Evolutionary conservation across 106 monocot genomes (phyloP), one percentile per base, ranked within the genome.

Genomic region (Dendrobium chrysotoxum): DNA sequence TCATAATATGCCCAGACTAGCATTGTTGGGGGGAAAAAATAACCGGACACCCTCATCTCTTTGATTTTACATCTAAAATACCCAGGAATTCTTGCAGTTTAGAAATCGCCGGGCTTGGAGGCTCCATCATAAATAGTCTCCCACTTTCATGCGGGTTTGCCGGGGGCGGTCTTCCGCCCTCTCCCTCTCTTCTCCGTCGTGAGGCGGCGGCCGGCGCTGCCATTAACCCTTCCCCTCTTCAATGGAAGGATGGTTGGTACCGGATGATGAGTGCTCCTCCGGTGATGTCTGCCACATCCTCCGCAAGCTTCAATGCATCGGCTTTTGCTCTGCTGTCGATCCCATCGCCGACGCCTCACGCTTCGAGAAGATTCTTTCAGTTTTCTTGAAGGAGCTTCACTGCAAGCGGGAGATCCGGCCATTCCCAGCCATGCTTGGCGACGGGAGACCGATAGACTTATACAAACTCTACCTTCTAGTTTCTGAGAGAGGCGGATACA

Each of bases 301-400:
- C 67, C 79, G 80, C 72, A 90, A 80, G 78, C 85, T 95, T 85
- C 88, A 90, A 28, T 80, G 67, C 64, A 41, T 90, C 41, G 88
- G 90, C 16, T 90, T 82, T 77, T 95, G 90, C 78, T 41, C 54
- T 12, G 85, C 88, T 88, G 82, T 90, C 26, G 78, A 83, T 18
- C 30, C 40, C 17, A 54, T 74, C 82, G 5, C 21, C 38, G 44
- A 35, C 10, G 64, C 65, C 64, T 47, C 61, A 0, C 28, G 82
- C 58, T 95, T 92, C 77, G 81, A 86, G 58, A 82, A 79, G 38
- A 79, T 92, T 38, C 86, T 92, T 25, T 76, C 83, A 8, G 75
- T 84, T 28, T 90, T 95, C 87, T 46, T 83, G 50, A 28, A 39
- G 25, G 85, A 92, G 85, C 84, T 92, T 78, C 67, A 76, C 47